Evolutionary conservation across 2,329 filamentous ascomycete genomes (phyloP).

Genomic region (Aureobasidium sp.): DNA sequence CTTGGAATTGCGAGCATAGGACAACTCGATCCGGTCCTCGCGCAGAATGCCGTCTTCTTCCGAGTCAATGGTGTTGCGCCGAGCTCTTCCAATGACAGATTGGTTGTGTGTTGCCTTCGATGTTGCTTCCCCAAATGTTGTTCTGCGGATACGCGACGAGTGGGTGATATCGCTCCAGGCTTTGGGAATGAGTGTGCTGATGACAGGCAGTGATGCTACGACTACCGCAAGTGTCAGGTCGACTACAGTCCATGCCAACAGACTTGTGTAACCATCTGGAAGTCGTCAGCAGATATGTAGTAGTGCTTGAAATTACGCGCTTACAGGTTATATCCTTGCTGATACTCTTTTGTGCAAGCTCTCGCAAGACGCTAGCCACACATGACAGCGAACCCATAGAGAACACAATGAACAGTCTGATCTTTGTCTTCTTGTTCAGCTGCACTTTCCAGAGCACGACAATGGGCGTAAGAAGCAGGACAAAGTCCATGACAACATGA

Average conservation of each 20-base stretch:
- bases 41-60: conserved; percentile 4
- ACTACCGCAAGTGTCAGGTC: conserved; percentile 7
- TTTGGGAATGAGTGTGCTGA: conserved; percentile 3
- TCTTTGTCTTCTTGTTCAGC: conserved; percentile 5
- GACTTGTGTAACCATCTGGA: conserved; percentile 1
- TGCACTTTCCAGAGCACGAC: conserved; percentile 8
- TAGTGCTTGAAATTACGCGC: background rate
- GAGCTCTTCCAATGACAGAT: background rate
- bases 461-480: conserved; percentile 5
- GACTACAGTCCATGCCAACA: conserved; percentile 10
- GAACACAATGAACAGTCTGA: conserved; percentile 6
- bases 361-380: background rate
- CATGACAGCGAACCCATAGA: background rate
- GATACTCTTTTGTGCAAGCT: conserved; percentile 9
- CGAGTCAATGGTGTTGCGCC: background rate
- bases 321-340: conserved; percentile 9
- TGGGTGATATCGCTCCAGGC: background rate
- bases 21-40: conserved; percentile 1
- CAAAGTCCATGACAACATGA: conserved; percentile 11
- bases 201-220: conserved; percentile 8
- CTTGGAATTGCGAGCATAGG: background rate
- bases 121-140: background rate
- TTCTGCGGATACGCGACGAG: background rate
- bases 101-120: background rate
- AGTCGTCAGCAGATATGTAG: background rate